These are phyloP conservation scores for Bruguiera gymnorhiza DNA, from an alignment of 345 rosid species.

Conservation along the genomic window DNA sequence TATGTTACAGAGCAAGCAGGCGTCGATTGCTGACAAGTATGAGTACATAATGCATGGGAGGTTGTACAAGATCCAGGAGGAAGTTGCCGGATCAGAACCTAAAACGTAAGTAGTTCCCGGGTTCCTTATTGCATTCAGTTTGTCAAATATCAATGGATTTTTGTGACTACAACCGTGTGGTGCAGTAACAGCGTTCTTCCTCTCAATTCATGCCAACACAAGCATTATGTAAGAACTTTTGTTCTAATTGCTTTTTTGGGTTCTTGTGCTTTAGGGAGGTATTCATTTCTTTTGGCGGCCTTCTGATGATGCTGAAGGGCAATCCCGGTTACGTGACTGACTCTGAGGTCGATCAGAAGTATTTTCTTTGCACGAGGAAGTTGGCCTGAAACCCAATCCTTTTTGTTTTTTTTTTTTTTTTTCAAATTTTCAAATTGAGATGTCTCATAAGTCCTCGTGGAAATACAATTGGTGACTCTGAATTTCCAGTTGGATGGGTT, in stretches of 20 bases:
- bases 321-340: conserved; percentile 13
- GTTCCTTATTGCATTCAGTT: too few relatives aligned
- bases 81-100: conserved; percentile 14
- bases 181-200: too few relatives aligned
- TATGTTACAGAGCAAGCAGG: conserved; percentile 12
- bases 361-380: conserved; percentile 26
- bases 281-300: conserved; percentile 27
- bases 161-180: too few relatives aligned
- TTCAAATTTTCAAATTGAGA: not conserved
- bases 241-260: not conserved
- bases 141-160: too few relatives aligned
- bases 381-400: not conserved
- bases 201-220: too few relatives aligned
- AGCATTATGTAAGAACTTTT: too few relatives aligned
- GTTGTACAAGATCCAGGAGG: conserved; percentile 21
- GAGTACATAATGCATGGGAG: conserved; percentile 26
- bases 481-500: too few relatives aligned
- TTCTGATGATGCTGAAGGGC: conserved; percentile 27
- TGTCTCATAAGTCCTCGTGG: not conserved
- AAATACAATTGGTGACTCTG: too few relatives aligned
- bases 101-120: conserved; percentile 12
- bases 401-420: not conserved
- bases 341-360: conserved; percentile 22
- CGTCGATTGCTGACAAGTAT: conserved; percentile 20
- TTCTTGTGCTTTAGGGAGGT: conserved; percentile 16